Evolutionary conservation across 2,329 filamentous ascomycete genomes (phyloP).

Genomic region (Xylaria sp.): DNA sequence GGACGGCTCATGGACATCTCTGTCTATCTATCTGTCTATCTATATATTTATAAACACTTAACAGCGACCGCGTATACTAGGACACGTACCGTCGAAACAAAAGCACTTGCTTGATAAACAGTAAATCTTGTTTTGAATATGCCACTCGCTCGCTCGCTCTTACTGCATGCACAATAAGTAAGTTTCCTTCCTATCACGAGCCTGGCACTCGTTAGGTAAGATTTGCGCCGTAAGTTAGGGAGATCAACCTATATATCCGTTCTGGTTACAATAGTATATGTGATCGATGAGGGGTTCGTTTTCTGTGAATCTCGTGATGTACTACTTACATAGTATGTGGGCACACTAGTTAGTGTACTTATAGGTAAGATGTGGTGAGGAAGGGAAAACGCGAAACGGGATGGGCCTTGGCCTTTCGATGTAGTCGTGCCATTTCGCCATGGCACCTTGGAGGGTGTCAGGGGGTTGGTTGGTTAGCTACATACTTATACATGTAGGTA

Average conservation of each 20-base stretch:
- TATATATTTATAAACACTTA: neutral
- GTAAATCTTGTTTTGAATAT: conserved; percentile 29
- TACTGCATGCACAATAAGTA: too few relatives aligned
- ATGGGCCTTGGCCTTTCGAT: conserved; percentile 4
- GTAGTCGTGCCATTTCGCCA: neutral
- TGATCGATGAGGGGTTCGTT: conserved; percentile 1
- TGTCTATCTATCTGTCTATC: neutral
- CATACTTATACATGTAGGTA: neutral
- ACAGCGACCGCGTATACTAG: neutral
- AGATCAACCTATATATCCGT: too few relatives aligned
- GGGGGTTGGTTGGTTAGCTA: too few relatives aligned
- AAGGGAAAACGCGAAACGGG: conserved; percentile 6
- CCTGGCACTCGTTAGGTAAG: too few relatives aligned
- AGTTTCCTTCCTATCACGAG: too few relatives aligned
- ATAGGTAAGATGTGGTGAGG: too few relatives aligned
- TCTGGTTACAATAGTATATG: conserved; percentile 1
- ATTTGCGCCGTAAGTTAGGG: too few relatives aligned
- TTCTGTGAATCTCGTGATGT: neutral
- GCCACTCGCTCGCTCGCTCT: neutral
- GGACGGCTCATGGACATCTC: neutral
- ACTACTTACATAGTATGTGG: too few relatives aligned
- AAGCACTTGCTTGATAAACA: conserved; percentile 22
- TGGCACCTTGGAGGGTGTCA: conserved; percentile 8
- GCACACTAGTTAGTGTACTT: too few relatives aligned
- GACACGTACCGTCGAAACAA: conserved; percentile 8